Conservation (phyloP, 1,139 yeast species). For the Zygoascus hellenicus region DNA sequence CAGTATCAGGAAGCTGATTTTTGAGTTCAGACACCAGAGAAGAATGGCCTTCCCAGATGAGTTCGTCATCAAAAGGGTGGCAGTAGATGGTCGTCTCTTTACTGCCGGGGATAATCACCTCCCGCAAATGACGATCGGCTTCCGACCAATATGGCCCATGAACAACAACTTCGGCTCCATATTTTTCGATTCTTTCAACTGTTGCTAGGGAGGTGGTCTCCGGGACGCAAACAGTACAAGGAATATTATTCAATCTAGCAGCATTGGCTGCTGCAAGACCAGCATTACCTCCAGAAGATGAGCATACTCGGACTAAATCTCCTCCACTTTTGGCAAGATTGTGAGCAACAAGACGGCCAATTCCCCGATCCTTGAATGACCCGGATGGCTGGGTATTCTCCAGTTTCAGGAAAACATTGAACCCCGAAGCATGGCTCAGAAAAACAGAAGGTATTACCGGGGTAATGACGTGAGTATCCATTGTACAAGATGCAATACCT, state of each 20-base stretch:
- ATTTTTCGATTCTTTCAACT: slow-evolving; percentile 37
- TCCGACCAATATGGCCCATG: slow-evolving; percentile 60
- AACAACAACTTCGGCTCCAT: slow-evolving; percentile 51
- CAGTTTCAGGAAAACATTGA: slow-evolving; percentile 51
- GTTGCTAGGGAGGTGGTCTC: slow-evolving; percentile 40
- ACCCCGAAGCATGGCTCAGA: slow-evolving; percentile 33
- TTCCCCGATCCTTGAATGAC: slow-evolving; percentile 64
- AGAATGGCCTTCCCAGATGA: slow-evolving; percentile 66
- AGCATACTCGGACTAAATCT: slow-evolving; percentile 44
- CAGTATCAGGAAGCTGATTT: slow-evolving; percentile 34
- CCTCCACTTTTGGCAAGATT: slow-evolving; percentile 16
- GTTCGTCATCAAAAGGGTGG: slow-evolving; percentile 63
- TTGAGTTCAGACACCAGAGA: slow-evolving; percentile 53
- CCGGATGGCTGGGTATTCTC: slow-evolving; percentile 70
- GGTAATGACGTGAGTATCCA: slow-evolving; percentile 18
- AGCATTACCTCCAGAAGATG: slow-evolving; percentile 76
- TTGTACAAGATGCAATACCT: no score
- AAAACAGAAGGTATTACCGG: slow-evolving; percentile 28
- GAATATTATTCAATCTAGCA: slow-evolving; percentile 40
- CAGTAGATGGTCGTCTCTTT: slow-evolving; percentile 47
- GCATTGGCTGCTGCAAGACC: slow-evolving; percentile 71
- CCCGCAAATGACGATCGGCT: slow-evolving; percentile 51
- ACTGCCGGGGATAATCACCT: slow-evolving; percentile 34
- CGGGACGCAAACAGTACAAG: slow-evolving; percentile 67
- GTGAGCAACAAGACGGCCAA: slow-evolving; percentile 38